These are phyloP conservation scores for Cucurbita ficifolia DNA, from an alignment of 306 rosid species.

Conservation along the genomic window DNA sequence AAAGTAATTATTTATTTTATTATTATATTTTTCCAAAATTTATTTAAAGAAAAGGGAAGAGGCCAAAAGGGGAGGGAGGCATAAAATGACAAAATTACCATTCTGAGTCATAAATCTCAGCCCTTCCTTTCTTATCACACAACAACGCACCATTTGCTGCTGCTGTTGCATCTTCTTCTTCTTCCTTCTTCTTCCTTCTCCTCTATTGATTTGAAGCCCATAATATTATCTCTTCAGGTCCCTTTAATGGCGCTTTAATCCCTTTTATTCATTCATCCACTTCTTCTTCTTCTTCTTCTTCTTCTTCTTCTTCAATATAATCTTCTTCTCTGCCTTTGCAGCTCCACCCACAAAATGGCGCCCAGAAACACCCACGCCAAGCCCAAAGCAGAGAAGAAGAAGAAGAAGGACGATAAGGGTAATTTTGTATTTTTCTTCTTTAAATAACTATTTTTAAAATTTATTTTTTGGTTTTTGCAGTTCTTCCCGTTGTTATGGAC, in stretches of 20 bases:
- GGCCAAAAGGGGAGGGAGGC: too few species aligned
- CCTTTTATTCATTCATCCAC: too few species aligned
- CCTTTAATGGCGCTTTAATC: too few species aligned
- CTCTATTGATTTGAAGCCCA: too few species aligned
- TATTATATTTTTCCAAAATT: too few species aligned
- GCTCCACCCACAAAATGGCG: slow-evolving; percentile 28
- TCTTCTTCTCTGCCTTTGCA: neutral
- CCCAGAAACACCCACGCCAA: slow-evolving; percentile 82
- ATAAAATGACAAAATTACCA: slow-evolving; percentile 24
- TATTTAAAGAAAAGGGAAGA: too few species aligned
- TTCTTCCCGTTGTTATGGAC: slow-evolving; percentile 80
- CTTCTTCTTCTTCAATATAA: slow-evolving; percentile 8
- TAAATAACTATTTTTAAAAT: neutral
- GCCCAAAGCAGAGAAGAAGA: slow-evolving; percentile 63
- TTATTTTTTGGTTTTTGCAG: slow-evolving; percentile 24
- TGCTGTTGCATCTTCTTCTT: neutral
- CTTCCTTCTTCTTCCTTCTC: slow-evolving; percentile 5
- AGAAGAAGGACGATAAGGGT: slow-evolving; percentile 93
- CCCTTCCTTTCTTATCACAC: slow-evolving; percentile 98
- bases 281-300: slow-evolving; percentile 2
- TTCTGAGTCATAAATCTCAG: slow-evolving; percentile 66
- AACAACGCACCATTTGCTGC: slow-evolving; percentile 8
- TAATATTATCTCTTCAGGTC: too few species aligned
- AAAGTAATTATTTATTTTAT: neutral
- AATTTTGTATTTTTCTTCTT: neutral